Percentiles rank a stretch among this genome's conserved stretches.
phyloP scores from a whole-genome alignment of 129 eudicot species.

The Flaveria brownii region DNA sequence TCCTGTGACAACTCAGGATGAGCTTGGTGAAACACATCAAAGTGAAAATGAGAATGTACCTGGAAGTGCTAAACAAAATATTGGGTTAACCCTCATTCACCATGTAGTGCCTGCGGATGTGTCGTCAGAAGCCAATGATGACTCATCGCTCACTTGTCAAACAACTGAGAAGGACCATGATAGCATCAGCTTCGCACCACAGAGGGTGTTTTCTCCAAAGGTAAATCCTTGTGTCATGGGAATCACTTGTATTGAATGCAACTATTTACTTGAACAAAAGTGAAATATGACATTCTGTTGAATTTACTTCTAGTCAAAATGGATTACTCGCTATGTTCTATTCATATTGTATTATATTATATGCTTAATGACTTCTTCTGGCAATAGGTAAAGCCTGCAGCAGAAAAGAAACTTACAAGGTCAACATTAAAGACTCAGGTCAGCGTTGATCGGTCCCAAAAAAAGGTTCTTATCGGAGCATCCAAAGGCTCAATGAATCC shows the following conservation, averaged over 20 bases:
- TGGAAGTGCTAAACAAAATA: constrained; percentile 27
- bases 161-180: constrained; percentile 36
- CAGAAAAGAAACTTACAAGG: constrained; percentile 37
- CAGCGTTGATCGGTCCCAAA: constrained; percentile 38
- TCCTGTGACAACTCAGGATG: constrained; percentile 35
- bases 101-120: constrained; percentile 34
- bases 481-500: constrained; percentile 45
- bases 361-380: neutral
- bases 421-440: constrained; percentile 32
- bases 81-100: constrained; percentile 25
- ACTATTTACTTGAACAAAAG: neutral
- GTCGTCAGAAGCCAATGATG: constrained; percentile 28
- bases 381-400: constrained; percentile 43
- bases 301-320: constrained; percentile 9
- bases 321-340: neutral
- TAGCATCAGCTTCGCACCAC: constrained; percentile 31
- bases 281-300: neutral
- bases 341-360: constrained; percentile 1
- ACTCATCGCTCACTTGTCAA: constrained; percentile 29
- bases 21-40: constrained; percentile 34
- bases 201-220: constrained; percentile 40
- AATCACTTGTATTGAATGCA: neutral
- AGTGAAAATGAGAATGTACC: constrained; percentile 30
- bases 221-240: constrained; percentile 31
- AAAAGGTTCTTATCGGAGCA: constrained; percentile 35